Conservation (phyloP, 495 filamentous ascomycete genomes). For the Aspergillus bertholletiae region DNA sequence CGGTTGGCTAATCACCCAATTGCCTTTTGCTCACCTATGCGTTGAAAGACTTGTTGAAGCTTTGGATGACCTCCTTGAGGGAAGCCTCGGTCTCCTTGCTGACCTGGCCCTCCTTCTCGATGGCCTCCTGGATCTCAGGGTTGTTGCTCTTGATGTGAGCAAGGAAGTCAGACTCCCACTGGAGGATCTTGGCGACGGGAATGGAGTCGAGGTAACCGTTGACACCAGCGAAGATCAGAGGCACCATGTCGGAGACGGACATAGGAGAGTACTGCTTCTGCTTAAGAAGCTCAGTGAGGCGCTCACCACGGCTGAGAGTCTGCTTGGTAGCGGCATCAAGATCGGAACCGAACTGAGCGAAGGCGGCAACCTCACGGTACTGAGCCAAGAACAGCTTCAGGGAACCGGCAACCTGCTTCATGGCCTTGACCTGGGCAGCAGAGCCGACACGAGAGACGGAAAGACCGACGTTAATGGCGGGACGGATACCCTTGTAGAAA, state of each 20-base stretch:
- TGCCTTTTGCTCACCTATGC: slow-evolving; percentile 48
- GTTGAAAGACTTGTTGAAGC: slow-evolving; percentile 93
- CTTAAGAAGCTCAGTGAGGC: slow-evolving; percentile 98
- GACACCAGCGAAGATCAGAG: slow-evolving; percentile 98
- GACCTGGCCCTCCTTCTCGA: slow-evolving; percentile 93
- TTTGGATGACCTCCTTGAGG: slow-evolving; percentile 72
- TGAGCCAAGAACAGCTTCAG: slow-evolving; percentile 99
- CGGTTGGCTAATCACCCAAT: slow-evolving; percentile 32
- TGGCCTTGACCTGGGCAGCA: slow-evolving; percentile 99
- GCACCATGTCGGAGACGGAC: slow-evolving; percentile 99
- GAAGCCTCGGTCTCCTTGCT: slow-evolving; percentile 91
- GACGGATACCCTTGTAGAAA: slow-evolving; percentile 99
- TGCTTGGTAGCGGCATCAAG: slow-evolving; percentile 98
- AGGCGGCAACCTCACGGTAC: slow-evolving; percentile 99
- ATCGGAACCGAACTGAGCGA: slow-evolving; percentile 99
- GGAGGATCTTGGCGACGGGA: slow-evolving; percentile 80
- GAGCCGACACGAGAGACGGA: slow-evolving; percentile 99
- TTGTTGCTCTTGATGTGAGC: slow-evolving; percentile 87
- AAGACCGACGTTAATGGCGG: slow-evolving; percentile 99
- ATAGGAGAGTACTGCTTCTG: slow-evolving; percentile 99
- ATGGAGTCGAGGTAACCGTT: slow-evolving; percentile 89
- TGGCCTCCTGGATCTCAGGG: slow-evolving; percentile 75
- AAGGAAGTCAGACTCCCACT: slow-evolving; percentile 93
- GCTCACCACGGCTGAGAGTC: slow-evolving; percentile 97
- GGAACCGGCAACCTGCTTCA: slow-evolving; percentile 99